Evolutionary conservation across 2,329 filamentous ascomycete genomes (phyloP).

Genomic region (Pyrenophora graminea): DNA sequence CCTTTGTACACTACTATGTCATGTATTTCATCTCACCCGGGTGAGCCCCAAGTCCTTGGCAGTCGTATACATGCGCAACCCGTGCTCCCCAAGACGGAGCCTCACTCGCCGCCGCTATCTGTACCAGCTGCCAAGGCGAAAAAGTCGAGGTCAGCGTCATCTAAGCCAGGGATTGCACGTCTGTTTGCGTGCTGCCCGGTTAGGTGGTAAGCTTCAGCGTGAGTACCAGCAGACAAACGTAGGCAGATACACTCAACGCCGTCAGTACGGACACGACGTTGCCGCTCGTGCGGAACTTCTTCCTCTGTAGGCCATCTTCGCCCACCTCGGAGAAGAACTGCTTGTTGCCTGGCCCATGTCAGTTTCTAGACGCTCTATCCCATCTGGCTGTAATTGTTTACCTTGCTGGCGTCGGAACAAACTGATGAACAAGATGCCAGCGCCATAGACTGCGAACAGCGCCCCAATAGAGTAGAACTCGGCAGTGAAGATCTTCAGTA

Average conservation of each 20-base stretch:
- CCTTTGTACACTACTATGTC: too few relatives aligned
- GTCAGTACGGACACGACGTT: constrained; percentile 68
- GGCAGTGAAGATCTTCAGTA: constrained; percentile 93
- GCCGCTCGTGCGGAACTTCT: constrained; percentile 67
- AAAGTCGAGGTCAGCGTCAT: neutral
- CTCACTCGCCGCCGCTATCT: neutral
- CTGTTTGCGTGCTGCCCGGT: neutral
- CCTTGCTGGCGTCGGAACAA: constrained; percentile 84
- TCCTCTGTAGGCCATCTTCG: constrained; percentile 63
- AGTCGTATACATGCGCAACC: constrained; percentile 18
- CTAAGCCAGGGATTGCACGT: neutral
- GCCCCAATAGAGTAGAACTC: constrained; percentile 99
- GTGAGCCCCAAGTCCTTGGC: constrained; percentile 1
- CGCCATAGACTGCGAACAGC: constrained; percentile 89
- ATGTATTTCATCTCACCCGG: too few relatives aligned
- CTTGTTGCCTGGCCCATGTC: constrained; percentile 63
- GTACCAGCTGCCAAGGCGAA: neutral
- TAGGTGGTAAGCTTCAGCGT: constrained; percentile 54
- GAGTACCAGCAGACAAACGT: constrained; percentile 62
- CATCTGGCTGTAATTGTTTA: constrained; percentile 10
- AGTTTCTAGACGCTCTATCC: constrained; percentile 9
- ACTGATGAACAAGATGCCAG: constrained; percentile 79
- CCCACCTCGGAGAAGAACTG: constrained; percentile 80
- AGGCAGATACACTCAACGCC: constrained; percentile 65
- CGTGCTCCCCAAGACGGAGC: constrained; percentile 5